A percentile compares a stretch with the other conserved stretches of the same genome.
Conservation (phyloP, 345 rosid species). For the Cardamine occulta region DNA sequence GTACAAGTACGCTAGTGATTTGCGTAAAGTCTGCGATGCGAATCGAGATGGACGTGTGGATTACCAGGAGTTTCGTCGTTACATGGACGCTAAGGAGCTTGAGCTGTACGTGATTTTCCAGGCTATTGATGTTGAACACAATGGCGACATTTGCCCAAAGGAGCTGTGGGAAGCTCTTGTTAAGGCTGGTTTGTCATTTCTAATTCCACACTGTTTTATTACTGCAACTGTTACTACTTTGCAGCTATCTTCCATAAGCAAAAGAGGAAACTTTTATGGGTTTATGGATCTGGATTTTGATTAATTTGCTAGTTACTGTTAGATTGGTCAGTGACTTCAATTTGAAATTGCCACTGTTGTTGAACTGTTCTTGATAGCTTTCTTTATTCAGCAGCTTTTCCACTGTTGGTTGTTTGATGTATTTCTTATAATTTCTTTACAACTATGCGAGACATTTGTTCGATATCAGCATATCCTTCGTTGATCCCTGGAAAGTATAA, state of each 20-base stretch:
- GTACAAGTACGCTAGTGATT: conserved; percentile 81
- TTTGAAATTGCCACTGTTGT: neutral
- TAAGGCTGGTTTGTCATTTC: conserved; percentile 66
- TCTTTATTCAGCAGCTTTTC: neutral
- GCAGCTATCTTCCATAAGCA: neutral
- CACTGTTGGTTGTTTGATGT: neutral
- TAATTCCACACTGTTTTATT: conserved; percentile 25
- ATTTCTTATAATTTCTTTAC: neutral
- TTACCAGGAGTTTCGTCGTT: conserved; percentile 80
- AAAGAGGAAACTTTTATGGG: conserved; percentile 10
- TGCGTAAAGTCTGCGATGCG: conserved; percentile 75
- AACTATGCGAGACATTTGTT: neutral
- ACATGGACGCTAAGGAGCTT: conserved; percentile 88
- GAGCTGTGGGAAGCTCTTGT: conserved; percentile 87
- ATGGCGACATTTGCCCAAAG: conserved; percentile 82
- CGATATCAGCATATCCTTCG: neutral
- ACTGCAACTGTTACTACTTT: neutral
- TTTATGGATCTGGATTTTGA: neutral
- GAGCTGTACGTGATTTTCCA: conserved; percentile 70
- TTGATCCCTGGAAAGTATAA: neutral
- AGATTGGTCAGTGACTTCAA: neutral
- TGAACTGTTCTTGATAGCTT: conserved; percentile 3
- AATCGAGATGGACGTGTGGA: conserved; percentile 89
- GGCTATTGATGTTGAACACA: conserved; percentile 77
- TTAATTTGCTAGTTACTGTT: neutral